Evolutionary conservation across 2,329 filamentous ascomycete species (phyloP).

Genomic region (Periconia sp.): DNA sequence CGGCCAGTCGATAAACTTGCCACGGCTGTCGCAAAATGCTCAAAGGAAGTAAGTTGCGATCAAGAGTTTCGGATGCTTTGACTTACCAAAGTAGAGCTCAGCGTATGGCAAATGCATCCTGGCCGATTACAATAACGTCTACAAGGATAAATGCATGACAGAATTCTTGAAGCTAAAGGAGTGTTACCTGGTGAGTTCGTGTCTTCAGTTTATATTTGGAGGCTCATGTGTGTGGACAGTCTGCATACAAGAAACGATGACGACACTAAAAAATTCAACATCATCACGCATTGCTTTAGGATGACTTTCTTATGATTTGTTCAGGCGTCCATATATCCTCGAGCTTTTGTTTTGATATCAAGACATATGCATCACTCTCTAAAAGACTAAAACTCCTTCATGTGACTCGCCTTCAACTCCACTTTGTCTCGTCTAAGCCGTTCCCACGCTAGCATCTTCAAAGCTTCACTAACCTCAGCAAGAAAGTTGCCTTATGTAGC

Average conservation of each 20-base stretch:
- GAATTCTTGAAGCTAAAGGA: slow-evolving; percentile 88
- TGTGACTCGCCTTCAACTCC: no score
- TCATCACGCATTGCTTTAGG: background rate
- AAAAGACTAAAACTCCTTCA: no score
- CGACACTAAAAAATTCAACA: background rate
- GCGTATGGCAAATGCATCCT: slow-evolving; percentile 91
- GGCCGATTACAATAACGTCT: slow-evolving; percentile 84
- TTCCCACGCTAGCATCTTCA: background rate
- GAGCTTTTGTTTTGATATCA: slow-evolving; percentile 3
- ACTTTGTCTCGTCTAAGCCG: no score
- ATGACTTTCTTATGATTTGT: background rate
- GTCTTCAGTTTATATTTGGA: slow-evolving; percentile 1
- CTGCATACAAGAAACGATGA: slow-evolving; percentile 39
- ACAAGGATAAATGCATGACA: slow-evolving; percentile 86
- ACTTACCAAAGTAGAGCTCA: slow-evolving; percentile 65
- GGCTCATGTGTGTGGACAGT: slow-evolving; percentile 21
- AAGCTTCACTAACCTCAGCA: slow-evolving; percentile 77
- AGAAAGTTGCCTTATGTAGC: slow-evolving; percentile 80
- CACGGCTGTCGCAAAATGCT: slow-evolving; percentile 69
- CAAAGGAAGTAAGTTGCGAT: slow-evolving; percentile 61
- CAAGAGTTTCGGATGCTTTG: background rate
- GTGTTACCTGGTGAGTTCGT: slow-evolving; percentile 75
- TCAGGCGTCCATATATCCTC: background rate
- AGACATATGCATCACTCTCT: slow-evolving; percentile 2
- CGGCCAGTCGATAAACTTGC: slow-evolving; percentile 74